These are phyloP conservation scores for Aurantiochytrium sp. DNA, from an alignment of 108 stramenopile species.

Conservation along the genomic window DNA sequence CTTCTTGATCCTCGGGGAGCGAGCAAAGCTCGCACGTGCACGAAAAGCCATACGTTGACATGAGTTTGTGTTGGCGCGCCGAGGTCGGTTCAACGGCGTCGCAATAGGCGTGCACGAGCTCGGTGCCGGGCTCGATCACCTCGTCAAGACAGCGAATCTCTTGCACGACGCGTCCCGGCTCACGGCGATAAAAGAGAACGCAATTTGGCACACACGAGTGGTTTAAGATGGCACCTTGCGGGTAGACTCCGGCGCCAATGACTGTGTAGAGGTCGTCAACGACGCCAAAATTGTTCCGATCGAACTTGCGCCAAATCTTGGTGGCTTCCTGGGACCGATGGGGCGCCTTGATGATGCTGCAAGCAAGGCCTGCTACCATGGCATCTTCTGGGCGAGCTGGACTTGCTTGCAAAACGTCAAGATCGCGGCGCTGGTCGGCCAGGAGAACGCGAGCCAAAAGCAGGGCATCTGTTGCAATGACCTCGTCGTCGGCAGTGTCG, in stretches of 20 bases:
- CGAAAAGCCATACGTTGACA: slow-evolving; percentile 49
- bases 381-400: background rate
- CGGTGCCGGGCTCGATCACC: slow-evolving; percentile 39
- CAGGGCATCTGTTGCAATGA: background rate
- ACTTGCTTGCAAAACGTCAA: background rate
- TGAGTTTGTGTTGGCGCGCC: slow-evolving; percentile 37
- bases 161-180: background rate
- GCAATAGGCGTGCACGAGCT: slow-evolving; percentile 59
- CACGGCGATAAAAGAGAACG: slow-evolving; percentile 40
- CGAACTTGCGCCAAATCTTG: background rate
- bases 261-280: slow-evolving; percentile 38
- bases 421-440: background rate
- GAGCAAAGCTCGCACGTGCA: slow-evolving; percentile 45
- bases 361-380: background rate
- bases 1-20: slow-evolving; percentile 13
- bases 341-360: background rate
- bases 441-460: background rate
- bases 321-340: background rate
- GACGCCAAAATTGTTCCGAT: slow-evolving; percentile 63
- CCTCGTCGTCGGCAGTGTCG: background rate
- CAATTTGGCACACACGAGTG: slow-evolving; percentile 65
- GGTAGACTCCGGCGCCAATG: slow-evolving; percentile 56
- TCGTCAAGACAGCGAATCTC: slow-evolving; percentile 29
- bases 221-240: slow-evolving; percentile 60
- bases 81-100: slow-evolving; percentile 43